Conservation (phyloP, 768 basidiomycete species). For the Trametes villosa region DNA sequence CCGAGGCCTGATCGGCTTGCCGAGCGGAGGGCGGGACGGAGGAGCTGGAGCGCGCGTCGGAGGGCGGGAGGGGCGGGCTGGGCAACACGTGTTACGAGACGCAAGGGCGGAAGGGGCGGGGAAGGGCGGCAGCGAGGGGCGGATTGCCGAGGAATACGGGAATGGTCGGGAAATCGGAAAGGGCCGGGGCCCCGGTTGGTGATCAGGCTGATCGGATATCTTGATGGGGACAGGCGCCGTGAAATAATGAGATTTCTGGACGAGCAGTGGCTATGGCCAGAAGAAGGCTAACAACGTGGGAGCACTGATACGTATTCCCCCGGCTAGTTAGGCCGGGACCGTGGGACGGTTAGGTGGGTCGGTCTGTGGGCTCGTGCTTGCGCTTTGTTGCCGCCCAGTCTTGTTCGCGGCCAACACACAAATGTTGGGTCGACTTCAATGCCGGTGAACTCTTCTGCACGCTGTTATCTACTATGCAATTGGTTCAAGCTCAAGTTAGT, state of each 20-base stretch:
- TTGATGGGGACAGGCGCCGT: neutral
- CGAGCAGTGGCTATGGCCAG: neutral
- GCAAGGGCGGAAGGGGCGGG: neutral
- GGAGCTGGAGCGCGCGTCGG: neutral
- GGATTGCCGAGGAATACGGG: neutral
- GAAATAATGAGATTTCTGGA: neutral
- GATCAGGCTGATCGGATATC: neutral
- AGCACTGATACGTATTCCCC: neutral
- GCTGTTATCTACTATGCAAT: too few relatives aligned
- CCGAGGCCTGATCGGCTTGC: neutral
- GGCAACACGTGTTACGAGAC: neutral
- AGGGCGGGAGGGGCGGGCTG: neutral
- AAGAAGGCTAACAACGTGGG: neutral
- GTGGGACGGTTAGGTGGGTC: conserved; percentile 6
- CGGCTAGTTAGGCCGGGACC: neutral
- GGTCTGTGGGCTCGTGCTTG: too few relatives aligned
- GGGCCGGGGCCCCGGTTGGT: neutral
- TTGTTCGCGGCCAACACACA: too few relatives aligned
- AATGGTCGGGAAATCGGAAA: neutral
- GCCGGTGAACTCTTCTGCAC: too few relatives aligned
- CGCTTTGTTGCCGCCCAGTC: too few relatives aligned
- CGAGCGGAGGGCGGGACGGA: neutral
- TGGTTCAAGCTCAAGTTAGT: too few relatives aligned
- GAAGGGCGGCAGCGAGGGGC: neutral
- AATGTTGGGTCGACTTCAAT: too few relatives aligned